Conservation (phyloP, 805 yeast species). For the Suhomyces xylopsoci region DNA sequence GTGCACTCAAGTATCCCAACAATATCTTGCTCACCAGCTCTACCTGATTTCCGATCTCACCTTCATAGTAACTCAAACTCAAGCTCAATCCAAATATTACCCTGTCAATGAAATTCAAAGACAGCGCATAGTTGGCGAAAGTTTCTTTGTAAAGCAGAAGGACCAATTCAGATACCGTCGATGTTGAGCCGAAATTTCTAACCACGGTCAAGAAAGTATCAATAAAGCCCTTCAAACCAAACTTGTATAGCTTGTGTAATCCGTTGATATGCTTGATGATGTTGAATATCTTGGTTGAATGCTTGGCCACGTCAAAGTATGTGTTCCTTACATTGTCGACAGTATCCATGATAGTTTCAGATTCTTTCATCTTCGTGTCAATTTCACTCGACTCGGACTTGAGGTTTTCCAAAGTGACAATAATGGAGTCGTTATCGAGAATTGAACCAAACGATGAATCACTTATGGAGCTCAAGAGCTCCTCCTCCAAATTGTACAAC, state of each 20-base stretch:
- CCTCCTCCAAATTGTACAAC: constrained; percentile 54
- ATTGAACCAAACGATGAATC: constrained; percentile 53
- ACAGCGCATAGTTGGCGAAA: constrained; percentile 44
- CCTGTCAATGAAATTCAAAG: constrained; percentile 45
- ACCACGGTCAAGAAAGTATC: constrained; percentile 15
- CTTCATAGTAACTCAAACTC: constrained; percentile 22
- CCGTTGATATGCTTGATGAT: constrained; percentile 37
- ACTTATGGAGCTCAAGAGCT: constrained; percentile 56
- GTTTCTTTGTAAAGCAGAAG: constrained; percentile 43
- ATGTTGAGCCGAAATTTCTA: constrained; percentile 12
- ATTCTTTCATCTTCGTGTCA: constrained; percentile 50
- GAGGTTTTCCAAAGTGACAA: constrained; percentile 58
- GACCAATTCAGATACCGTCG: constrained; percentile 25
- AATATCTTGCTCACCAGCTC: neutral
- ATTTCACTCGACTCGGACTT: constrained; percentile 61
- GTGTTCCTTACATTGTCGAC: constrained; percentile 47
- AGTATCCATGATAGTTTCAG: constrained; percentile 51
- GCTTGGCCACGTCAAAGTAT: constrained; percentile 54
- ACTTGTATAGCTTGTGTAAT: constrained; percentile 55
- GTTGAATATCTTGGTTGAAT: constrained; percentile 49
- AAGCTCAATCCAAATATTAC: constrained; percentile 43
- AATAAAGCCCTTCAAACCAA: constrained; percentile 43
- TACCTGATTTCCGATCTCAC: constrained; percentile 24
- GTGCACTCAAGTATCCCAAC: neutral
- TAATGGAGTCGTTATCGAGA: constrained; percentile 61